Conservation (phyloP, 2,329 filamentous ascomycete genomes). For the Fusarium pseudonygamai region DNA sequence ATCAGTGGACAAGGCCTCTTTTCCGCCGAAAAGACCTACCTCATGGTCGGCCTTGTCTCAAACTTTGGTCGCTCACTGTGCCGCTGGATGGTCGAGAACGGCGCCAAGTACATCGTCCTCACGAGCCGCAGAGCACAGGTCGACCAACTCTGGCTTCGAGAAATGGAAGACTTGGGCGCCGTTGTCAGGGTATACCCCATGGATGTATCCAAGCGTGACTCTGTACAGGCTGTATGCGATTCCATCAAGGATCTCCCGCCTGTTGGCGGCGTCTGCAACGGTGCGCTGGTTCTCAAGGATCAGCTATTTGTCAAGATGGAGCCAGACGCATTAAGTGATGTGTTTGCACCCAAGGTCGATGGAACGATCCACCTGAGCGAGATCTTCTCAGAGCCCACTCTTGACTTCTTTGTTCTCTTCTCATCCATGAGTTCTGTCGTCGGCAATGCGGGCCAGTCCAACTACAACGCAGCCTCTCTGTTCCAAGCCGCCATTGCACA, state of each 20-base stretch:
- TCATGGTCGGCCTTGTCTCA: slow-evolving; percentile 1
- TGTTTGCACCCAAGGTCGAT: slow-evolving; percentile 2
- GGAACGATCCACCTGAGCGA: neutral
- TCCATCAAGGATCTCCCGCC: neutral
- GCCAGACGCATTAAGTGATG: neutral
- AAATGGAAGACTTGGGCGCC: neutral
- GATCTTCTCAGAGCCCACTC: neutral
- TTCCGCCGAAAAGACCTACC: neutral
- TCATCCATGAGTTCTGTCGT: neutral
- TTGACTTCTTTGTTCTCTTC: slow-evolving; percentile 3
- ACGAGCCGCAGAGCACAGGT: neutral
- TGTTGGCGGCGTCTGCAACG: neutral
- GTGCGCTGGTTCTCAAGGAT: neutral
- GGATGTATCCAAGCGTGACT: slow-evolving; percentile 1
- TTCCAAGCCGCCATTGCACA: neutral
- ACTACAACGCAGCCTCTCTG: neutral
- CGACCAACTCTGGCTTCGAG: neutral
- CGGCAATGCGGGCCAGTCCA: neutral
- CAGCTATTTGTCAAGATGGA: neutral
- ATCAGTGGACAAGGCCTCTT: neutral
- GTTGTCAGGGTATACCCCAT: neutral
- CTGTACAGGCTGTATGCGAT: neutral
- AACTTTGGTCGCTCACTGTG: neutral
- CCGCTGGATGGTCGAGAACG: neutral
- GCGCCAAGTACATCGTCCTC: neutral